Evolutionary conservation across 768 basidiomycete genomes (phyloP).

Genomic region (Termitomyces sp.): DNA sequence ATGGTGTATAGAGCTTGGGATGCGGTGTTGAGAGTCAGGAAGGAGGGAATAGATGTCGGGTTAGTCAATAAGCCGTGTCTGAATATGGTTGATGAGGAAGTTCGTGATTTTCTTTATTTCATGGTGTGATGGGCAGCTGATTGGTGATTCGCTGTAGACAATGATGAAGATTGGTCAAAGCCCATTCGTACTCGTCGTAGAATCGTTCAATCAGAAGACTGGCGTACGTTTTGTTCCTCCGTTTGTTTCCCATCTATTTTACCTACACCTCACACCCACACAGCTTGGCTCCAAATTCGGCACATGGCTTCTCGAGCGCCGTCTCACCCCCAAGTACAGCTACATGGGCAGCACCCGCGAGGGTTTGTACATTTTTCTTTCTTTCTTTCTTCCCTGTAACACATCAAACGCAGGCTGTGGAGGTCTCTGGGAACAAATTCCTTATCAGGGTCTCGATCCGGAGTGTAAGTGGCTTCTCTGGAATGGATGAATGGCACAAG

Average conservation of each 20-base stretch:
- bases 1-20: slow-evolving; percentile 84
- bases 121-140: too few species aligned
- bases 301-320: slow-evolving; percentile 82
- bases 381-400: not conserved
- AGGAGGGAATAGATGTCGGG: slow-evolving; percentile 76
- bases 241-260: not conserved
- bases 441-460: slow-evolving; percentile 76
- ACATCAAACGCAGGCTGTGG: slow-evolving; percentile 36
- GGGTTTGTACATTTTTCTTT: slow-evolving; percentile 32
- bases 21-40: slow-evolving; percentile 70
- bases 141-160: slow-evolving; percentile 27
- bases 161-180: slow-evolving; percentile 70
- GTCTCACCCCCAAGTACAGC: slow-evolving; percentile 73
- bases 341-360: slow-evolving; percentile 82
- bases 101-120: slow-evolving; percentile 19
- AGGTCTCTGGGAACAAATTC: slow-evolving; percentile 84
- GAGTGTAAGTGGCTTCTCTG: slow-evolving; percentile 48
- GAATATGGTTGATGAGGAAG: slow-evolving; percentile 82
- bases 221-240: slow-evolving; percentile 38
- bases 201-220: slow-evolving; percentile 87
- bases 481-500: not conserved
- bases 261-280: not conserved
- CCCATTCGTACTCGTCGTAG: slow-evolving; percentile 80
- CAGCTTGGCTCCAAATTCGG: slow-evolving; percentile 81
- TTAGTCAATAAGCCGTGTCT: slow-evolving; percentile 84